phyloP scores from a whole-genome alignment of 2,329 filamentous ascomycete species.

The Nigrospora sphaerica region DNA sequence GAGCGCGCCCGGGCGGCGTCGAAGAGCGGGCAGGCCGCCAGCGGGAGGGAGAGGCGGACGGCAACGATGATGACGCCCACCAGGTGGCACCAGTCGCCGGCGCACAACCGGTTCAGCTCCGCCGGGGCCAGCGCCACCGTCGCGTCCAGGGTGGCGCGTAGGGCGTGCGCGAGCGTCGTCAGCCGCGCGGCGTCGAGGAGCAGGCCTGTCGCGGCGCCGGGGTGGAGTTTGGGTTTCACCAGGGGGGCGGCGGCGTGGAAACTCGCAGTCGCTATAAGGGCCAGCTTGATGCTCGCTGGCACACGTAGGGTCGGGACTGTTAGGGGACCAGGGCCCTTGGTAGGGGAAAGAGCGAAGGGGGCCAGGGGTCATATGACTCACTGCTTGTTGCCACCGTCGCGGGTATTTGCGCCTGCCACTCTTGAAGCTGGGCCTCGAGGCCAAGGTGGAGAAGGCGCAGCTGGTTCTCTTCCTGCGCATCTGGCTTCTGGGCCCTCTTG shows the following conservation, averaged over 20 bases:
- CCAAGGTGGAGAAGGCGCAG: constrained; percentile 37
- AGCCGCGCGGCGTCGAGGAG: constrained; percentile 11
- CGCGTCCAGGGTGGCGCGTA: constrained; percentile 25
- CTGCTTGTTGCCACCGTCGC: constrained; percentile 20
- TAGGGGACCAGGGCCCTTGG: no score
- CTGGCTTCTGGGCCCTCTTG: constrained; percentile 14
- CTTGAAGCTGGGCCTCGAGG: constrained; percentile 37
- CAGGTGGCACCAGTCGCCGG: constrained; percentile 35
- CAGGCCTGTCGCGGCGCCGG: constrained; percentile 14
- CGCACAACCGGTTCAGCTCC: constrained; percentile 28
- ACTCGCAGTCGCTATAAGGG: background rate
- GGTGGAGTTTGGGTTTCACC: background rate
- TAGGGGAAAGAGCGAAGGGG: background rate
- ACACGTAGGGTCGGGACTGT: no score
- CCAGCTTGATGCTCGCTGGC: no score
- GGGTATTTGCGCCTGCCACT: constrained; percentile 30
- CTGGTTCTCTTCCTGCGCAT: constrained; percentile 29
- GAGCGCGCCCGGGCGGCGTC: constrained; percentile 30
- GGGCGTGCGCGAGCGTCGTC: constrained; percentile 9
- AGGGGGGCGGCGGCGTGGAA: constrained; percentile 1
- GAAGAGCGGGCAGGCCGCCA: constrained; percentile 27
- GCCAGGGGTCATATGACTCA: constrained; percentile 14
- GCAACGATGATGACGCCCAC: constrained; percentile 33
- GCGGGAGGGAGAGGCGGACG: constrained; percentile 38
- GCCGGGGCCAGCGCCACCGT: constrained; percentile 13